Conservation (phyloP, 2,329 filamentous ascomycete species). For the Dendryphion nanum region DNA sequence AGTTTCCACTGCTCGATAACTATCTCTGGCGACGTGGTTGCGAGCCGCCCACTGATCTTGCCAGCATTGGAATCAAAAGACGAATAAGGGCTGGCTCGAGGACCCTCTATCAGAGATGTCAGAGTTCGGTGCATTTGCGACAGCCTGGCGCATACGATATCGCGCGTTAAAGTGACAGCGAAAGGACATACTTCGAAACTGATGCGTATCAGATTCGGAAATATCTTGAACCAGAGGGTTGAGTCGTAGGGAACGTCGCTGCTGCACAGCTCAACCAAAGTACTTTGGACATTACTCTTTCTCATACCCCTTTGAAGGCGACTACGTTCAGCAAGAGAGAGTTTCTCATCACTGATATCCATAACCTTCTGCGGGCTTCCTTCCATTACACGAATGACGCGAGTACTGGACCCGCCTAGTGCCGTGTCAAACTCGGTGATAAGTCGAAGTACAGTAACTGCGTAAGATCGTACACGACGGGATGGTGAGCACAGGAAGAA, state of each 20-base stretch:
- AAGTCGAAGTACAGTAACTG: slow-evolving; percentile 85
- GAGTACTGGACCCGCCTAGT: slow-evolving; percentile 73
- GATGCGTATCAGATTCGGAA: slow-evolving; percentile 89
- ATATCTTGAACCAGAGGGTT: slow-evolving; percentile 96
- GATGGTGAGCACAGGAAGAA: slow-evolving; percentile 98
- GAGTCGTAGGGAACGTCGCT: slow-evolving; percentile 94
- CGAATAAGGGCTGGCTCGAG: slow-evolving; percentile 48
- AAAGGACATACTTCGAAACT: slow-evolving; percentile 90
- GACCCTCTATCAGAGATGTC: slow-evolving; percentile 70
- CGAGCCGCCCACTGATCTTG: slow-evolving; percentile 56
- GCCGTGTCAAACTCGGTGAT: slow-evolving; percentile 93
- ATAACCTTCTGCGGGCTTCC: slow-evolving; percentile 85
- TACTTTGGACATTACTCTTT: slow-evolving; percentile 78
- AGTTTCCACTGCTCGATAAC: slow-evolving; percentile 97
- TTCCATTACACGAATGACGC: slow-evolving; percentile 90
- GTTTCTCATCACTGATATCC: slow-evolving; percentile 86
- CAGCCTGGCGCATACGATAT: slow-evolving; percentile 88
- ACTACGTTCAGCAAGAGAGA: slow-evolving; percentile 89
- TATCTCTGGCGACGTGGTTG: slow-evolving; percentile 76
- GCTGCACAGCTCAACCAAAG: slow-evolving; percentile 88
- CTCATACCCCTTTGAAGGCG: slow-evolving; percentile 87
- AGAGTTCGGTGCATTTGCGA: slow-evolving; percentile 91
- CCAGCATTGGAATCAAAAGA: slow-evolving; percentile 62
- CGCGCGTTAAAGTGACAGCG: slow-evolving; percentile 84
- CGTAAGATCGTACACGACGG: slow-evolving; percentile 80